Evolutionary conservation across 441 rosid species (phyloP).

Genomic region (Aquilaria agallochum): DNA sequence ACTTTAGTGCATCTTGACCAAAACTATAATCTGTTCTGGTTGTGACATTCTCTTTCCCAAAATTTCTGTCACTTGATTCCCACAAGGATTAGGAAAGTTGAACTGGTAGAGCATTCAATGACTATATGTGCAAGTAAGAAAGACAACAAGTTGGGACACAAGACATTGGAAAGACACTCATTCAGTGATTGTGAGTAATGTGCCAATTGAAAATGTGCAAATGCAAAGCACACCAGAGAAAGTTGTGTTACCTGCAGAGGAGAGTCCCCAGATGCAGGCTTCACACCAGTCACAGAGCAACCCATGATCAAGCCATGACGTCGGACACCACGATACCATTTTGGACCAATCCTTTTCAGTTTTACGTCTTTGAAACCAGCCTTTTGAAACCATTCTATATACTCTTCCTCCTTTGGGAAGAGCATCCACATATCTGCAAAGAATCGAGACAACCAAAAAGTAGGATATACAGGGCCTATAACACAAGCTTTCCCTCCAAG

Average conservation of each 20-base stretch:
- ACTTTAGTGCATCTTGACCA: too few relatives aligned
- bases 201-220: too few relatives aligned
- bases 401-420: slow-evolving; percentile 94
- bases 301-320: slow-evolving; percentile 90
- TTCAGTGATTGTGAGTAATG: too few relatives aligned
- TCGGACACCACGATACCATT: slow-evolving; percentile 94
- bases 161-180: too few relatives aligned
- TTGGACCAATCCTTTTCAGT: slow-evolving; percentile 86
- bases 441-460: slow-evolving; percentile 85
- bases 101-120: too few relatives aligned
- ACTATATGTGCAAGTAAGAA: too few relatives aligned
- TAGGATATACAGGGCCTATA: slow-evolving; percentile 89
- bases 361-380: slow-evolving; percentile 83
- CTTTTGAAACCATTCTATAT: slow-evolving; percentile 79
- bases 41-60: too few relatives aligned
- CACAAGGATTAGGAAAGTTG: too few relatives aligned
- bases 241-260: slow-evolving; percentile 63
- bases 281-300: slow-evolving; percentile 86
- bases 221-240: background rate
- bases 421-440: slow-evolving; percentile 95
- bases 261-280: slow-evolving; percentile 84
- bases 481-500: slow-evolving; percentile 85
- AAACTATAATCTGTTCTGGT: too few relatives aligned
- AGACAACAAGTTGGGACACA: too few relatives aligned
- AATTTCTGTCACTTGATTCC: too few relatives aligned